Evolutionary conservation across 345 rosid genomes (phyloP).

Genomic region (Noccaea bulbosa): DNA sequence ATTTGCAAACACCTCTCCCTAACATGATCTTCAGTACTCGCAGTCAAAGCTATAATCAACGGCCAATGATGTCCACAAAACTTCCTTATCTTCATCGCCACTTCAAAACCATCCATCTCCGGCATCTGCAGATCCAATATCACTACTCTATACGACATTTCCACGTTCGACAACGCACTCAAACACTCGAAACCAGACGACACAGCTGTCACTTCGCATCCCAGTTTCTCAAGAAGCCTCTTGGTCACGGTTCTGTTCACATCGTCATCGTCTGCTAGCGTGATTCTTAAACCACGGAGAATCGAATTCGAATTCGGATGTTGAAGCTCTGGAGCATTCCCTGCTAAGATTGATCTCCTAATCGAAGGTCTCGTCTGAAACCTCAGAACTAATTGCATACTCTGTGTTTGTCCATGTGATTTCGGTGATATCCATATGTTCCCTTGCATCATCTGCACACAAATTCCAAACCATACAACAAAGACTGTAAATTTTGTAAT

Average conservation of each 20-base stretch:
- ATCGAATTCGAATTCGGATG: constrained; percentile 55
- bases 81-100: constrained; percentile 84
- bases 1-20: constrained; percentile 73
- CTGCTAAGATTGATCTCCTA: constrained; percentile 49
- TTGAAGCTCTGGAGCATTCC: constrained; percentile 52
- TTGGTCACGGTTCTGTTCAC: constrained; percentile 78
- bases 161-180: constrained; percentile 57
- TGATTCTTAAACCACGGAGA: constrained; percentile 66
- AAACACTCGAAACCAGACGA: constrained; percentile 92
- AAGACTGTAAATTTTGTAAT: background rate
- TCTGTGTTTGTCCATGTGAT: constrained; percentile 64
- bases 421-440: constrained; percentile 74
- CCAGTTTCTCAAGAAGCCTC: constrained; percentile 80
- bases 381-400: constrained; percentile 73
- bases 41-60: constrained; percentile 82
- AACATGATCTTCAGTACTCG: constrained; percentile 78
- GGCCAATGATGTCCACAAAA: constrained; percentile 77
- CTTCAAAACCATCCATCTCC: constrained; percentile 93
- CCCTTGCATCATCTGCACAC: constrained; percentile 95
- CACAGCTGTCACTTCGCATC: constrained; percentile 84
- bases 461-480: background rate
- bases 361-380: constrained; percentile 60
- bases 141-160: constrained; percentile 63
- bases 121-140: constrained; percentile 90
- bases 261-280: constrained; percentile 77